A percentile compares a stretch with the other conserved stretches of the same genome.
Evolutionary conservation across 2,329 filamentous ascomycete genomes (phyloP).

Genomic region (Botrytis byssoidea): DNA sequence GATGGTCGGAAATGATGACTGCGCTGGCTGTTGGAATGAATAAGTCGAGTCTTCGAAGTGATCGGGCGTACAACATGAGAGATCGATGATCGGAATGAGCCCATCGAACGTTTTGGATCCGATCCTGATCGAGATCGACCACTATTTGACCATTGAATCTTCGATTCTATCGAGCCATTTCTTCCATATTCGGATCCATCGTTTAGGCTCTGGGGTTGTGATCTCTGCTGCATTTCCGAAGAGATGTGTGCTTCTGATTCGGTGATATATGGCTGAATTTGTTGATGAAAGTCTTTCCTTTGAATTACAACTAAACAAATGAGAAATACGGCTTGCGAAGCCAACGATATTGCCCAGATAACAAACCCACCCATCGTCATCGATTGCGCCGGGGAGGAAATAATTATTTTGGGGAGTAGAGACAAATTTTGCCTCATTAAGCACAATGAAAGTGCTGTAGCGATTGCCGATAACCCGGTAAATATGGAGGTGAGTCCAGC

Average conservation of each 20-base stretch:
- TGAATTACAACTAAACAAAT: constrained; percentile 35
- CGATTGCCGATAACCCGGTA: constrained; percentile 31
- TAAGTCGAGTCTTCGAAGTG: constrained; percentile 55
- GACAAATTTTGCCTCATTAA: constrained; percentile 29
- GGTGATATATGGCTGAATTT: constrained; percentile 31
- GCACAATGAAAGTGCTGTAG: constrained; percentile 32
- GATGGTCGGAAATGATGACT: constrained; percentile 41
- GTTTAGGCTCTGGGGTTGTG: constrained; percentile 24
- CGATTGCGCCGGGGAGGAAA: constrained; percentile 27
- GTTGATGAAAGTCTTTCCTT: constrained; percentile 34
- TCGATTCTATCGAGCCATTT: constrained; percentile 30
- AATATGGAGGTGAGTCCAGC: constrained; percentile 33
- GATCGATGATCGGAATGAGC: constrained; percentile 50
- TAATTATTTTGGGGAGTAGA: constrained; percentile 28
- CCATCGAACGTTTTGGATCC: constrained; percentile 42
- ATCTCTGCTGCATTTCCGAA: constrained; percentile 32
- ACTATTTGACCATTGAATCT: constrained; percentile 41
- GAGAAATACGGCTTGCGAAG: constrained; percentile 35
- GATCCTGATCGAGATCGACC: constrained; percentile 48
- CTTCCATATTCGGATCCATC: constrained; percentile 24
- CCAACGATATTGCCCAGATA: constrained; percentile 34
- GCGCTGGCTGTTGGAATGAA: constrained; percentile 43
- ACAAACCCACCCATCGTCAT: constrained; percentile 35
- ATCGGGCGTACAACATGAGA: constrained; percentile 53
- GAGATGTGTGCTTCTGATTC: constrained; percentile 26